Evolutionary conservation across 305 asterid species (phyloP).

Genomic region (Fraxinus platypoda): DNA sequence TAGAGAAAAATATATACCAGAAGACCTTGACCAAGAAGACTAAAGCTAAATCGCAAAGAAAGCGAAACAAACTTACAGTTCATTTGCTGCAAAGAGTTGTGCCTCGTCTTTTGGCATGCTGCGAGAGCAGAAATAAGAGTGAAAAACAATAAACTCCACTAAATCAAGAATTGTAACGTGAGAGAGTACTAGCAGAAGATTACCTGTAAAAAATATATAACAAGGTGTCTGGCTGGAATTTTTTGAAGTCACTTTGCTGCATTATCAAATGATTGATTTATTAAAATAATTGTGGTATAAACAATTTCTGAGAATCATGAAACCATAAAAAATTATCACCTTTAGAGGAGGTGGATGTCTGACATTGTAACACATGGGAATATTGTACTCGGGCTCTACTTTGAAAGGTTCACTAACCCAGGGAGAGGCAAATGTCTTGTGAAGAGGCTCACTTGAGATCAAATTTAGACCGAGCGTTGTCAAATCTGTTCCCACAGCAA

Average conservation of each 20-base stretch:
- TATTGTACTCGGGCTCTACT: background rate
- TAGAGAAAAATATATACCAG: background rate
- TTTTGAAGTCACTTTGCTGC: slow-evolving; percentile 68
- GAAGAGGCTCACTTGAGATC: slow-evolving; percentile 16
- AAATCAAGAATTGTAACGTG: slow-evolving; percentile 12
- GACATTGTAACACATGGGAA: background rate
- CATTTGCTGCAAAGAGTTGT: slow-evolving; percentile 77
- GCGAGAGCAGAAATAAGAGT: slow-evolving; percentile 21
- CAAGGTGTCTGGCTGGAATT: slow-evolving; percentile 61
- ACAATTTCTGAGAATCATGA: background rate
- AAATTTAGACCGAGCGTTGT: slow-evolving; percentile 72
- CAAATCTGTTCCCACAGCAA: slow-evolving; percentile 76
- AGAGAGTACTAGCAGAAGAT: background rate
- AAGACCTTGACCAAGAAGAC: background rate
- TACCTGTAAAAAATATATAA: slow-evolving; percentile 89
- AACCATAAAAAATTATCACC: background rate
- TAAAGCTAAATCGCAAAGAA: slow-evolving; percentile 10
- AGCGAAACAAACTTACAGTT: slow-evolving; percentile 55
- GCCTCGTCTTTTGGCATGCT: slow-evolving; percentile 98
- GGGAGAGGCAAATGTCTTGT: background rate
- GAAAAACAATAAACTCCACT: slow-evolving; percentile 21
- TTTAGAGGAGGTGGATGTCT: background rate
- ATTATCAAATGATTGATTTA: slow-evolving; percentile 29
- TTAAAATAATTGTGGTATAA: slow-evolving; percentile 6
- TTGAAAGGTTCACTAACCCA: background rate